Evolutionary conservation across 2,329 filamentous ascomycete species (phyloP), one percentile per base, ranked within the genome.

Genomic region (Pezicula rhizophila): DNA sequence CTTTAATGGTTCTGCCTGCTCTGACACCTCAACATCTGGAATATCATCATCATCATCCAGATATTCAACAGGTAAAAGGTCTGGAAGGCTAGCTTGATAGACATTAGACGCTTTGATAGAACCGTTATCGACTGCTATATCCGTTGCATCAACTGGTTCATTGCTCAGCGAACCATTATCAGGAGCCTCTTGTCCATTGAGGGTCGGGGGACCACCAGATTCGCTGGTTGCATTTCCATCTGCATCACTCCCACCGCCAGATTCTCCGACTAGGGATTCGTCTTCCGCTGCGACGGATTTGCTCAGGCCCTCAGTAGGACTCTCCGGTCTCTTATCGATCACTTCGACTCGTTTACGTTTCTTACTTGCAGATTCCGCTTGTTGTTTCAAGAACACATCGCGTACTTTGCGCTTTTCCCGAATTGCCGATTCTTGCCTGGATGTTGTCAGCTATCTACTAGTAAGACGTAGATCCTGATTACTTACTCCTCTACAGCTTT

Each of bases 361-460:
- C 41, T 55, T 61, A n/a, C n/a, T 49, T 15, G 49, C 42, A 7
- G 42, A 28, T 33, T 58, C 52, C 4, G 59, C 55, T 51, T 64
- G 59, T 31, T 57, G 49, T 39, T 60, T 58, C 10, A 62, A 45
- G 10, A 51, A 39, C 11, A 56, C 56, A 20, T 62, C 54, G 40
- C 54, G 49, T 28, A 62, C 60, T 41, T 61, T 61, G 11, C 61
- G 57, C 52, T 63, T 64, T 38, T 58, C 56, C 37, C 59, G 58
- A 38, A 52, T 42, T 14, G 55, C 53, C 20, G 52, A 48, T 48
- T 51, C 38, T 57, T 62, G 57, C 34, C 61, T 64, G 31, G 8
- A 34, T 12, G 11, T n/a, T 14, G 28, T 59, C 40, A 58, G 48
- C 37, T 18, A 33, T 26, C 12, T 14, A 8, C 2, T 18, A 4